A percentile compares a stretch with the other conserved stretches of the same genome.
These are phyloP conservation scores for Ramaria rubella DNA, from an alignment of 768 basidiomycete species.

Conservation along the genomic window DNA sequence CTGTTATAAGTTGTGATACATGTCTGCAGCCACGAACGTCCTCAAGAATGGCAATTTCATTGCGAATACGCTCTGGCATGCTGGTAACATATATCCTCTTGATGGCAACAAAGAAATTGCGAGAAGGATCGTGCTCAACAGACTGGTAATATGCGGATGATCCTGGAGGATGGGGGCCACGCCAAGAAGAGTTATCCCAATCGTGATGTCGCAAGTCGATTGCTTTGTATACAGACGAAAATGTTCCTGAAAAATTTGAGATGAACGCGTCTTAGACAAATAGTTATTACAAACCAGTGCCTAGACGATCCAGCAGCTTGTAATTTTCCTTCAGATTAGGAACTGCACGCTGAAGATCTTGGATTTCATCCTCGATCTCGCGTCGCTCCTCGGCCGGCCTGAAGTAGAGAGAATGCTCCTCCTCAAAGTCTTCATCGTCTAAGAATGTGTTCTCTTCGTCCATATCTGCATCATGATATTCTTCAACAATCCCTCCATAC, in stretches of 20 bases:
- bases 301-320: conserved; percentile 80
- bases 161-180: conserved; percentile 50
- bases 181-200: conserved; percentile 73
- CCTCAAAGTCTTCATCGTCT: conserved; percentile 45
- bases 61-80: conserved; percentile 84
- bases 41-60: conserved; percentile 88
- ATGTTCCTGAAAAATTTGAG: conserved; percentile 56
- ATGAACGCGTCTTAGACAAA: neutral
- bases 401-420: conserved; percentile 51
- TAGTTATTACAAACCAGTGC: conserved; percentile 46
- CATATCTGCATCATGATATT: conserved; percentile 28
- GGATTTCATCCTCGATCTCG: conserved; percentile 74
- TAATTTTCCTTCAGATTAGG: conserved; percentile 65
- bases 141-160: conserved; percentile 67
- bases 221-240: conserved; percentile 99
- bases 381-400: conserved; percentile 61
- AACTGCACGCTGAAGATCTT: conserved; percentile 57
- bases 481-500: conserved; percentile 30
- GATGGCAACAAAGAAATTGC: conserved; percentile 79
- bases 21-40: conserved; percentile 80
- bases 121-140: conserved; percentile 30
- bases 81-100: conserved; percentile 98
- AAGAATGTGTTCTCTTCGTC: conserved; percentile 29
- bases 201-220: conserved; percentile 69
- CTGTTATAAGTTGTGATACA: conserved; percentile 89